A percentile compares a stretch with the other conserved stretches of the same genome.
Conservation (phyloP, 371 early-diverging fungal species). For the Mucor irregularis region DNA sequence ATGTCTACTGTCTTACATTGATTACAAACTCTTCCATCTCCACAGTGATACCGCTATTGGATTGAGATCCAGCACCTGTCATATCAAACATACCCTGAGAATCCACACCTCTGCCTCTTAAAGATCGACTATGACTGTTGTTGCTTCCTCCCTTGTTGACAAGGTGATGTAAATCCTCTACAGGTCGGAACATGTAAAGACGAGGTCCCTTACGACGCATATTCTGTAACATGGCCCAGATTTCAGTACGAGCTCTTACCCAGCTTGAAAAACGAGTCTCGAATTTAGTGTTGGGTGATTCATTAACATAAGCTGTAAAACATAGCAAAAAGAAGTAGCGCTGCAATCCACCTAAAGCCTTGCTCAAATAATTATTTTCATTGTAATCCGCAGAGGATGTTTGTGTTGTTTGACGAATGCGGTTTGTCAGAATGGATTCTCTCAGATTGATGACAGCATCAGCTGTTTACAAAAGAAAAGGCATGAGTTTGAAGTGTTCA, state of each 20-base stretch:
- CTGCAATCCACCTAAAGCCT: conserved; percentile 63
- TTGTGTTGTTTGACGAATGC: conserved; percentile 54
- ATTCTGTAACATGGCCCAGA: conserved; percentile 61
- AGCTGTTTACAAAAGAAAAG: conserved; percentile 27
- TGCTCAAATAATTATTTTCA: conserved; percentile 39
- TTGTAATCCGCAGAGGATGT: conserved; percentile 29
- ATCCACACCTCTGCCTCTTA: neutral
- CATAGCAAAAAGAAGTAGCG: conserved; percentile 68
- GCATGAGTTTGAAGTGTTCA: neutral
- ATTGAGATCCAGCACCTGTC: conserved; percentile 39
- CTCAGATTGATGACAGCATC: conserved; percentile 66
- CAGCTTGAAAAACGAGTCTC: conserved; percentile 53
- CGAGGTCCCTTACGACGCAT: conserved; percentile 54
- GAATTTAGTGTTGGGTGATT: conserved; percentile 45
- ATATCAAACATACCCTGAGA: conserved; percentile 52
- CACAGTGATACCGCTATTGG: conserved; percentile 31
- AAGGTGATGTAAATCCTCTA: conserved; percentile 62
- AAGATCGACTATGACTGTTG: conserved; percentile 7
- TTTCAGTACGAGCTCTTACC: conserved; percentile 58
- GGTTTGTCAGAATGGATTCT: conserved; percentile 63
- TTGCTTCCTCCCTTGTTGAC: neutral
- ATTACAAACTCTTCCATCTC: conserved; percentile 65
- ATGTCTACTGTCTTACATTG: conserved; percentile 55
- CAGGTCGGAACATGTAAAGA: conserved; percentile 64
- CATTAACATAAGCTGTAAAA: conserved; percentile 62